Conservation (phyloP, 257 asterid species). For the Petunia axillaris region DNA sequence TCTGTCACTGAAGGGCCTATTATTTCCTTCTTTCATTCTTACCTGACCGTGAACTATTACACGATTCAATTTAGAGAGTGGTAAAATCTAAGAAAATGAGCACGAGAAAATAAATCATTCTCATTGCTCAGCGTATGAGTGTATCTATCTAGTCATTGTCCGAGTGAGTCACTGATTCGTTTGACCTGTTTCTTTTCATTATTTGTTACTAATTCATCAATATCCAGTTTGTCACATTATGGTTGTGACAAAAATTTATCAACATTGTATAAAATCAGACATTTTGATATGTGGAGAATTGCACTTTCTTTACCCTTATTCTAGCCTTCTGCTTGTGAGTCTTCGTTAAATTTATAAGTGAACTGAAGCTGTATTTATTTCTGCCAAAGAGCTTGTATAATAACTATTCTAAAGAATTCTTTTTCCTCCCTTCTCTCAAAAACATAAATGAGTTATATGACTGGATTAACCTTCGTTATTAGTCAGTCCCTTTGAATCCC, state of each 20-base stretch:
- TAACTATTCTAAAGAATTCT: neutral
- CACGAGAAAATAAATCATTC: conserved; percentile 48
- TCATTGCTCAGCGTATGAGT: conserved; percentile 42
- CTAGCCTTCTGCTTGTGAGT: neutral
- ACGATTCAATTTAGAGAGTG: conserved; percentile 47
- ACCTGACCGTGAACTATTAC: conserved; percentile 29
- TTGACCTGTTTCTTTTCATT: conserved; percentile 15
- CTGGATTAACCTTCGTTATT: neutral
- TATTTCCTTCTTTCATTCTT: conserved; percentile 33
- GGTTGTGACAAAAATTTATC: neutral
- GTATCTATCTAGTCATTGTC: conserved; percentile 17
- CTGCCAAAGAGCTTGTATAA: neutral
- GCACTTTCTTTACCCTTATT: neutral
- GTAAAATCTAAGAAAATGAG: conserved; percentile 28
- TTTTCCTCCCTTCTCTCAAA: neutral
- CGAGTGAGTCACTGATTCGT: conserved; percentile 21
- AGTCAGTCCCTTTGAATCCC: conserved; percentile 3
- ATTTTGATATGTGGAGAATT: conserved; percentile 7
- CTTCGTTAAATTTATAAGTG: neutral
- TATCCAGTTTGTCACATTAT: neutral
- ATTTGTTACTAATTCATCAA: conserved; percentile 22
- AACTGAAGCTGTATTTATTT: neutral
- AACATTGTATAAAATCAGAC: conserved; percentile 12
- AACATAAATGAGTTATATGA: neutral
- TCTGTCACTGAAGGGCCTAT: neutral